Percentiles rank a stretch among this genome's conserved stretches.
Evolutionary conservation across 1,139 yeast genomes (phyloP).

Genomic region (Meyerozyma elateridarum): DNA sequence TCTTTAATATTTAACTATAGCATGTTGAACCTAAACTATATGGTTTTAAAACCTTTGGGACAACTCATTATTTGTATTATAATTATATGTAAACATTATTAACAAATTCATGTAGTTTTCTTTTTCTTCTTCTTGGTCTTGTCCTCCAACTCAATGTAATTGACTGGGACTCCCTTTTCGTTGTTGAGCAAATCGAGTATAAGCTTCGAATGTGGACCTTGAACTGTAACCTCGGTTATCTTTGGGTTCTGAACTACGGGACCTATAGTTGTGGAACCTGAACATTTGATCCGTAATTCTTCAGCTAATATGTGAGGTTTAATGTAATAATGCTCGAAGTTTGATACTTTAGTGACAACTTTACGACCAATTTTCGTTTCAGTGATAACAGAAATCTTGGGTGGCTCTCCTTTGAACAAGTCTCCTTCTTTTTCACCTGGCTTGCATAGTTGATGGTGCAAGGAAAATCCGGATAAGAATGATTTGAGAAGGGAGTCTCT

Average conservation of each 20-base stretch:
- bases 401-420: constrained; percentile 60
- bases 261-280: constrained; percentile 79
- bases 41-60: too few relatives aligned
- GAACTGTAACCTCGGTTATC: constrained; percentile 69
- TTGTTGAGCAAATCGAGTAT: constrained; percentile 51
- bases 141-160: constrained; percentile 66
- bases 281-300: constrained; percentile 72
- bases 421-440: constrained; percentile 40
- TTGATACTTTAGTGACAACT: constrained; percentile 65
- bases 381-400: constrained; percentile 61
- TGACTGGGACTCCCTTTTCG: constrained; percentile 60
- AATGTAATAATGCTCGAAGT: constrained; percentile 65
- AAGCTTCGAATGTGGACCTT: constrained; percentile 78
- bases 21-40: too few relatives aligned
- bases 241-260: constrained; percentile 52
- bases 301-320: constrained; percentile 63
- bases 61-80: constrained; percentile 3
- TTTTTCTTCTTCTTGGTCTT: constrained; percentile 56
- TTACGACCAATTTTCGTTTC: constrained; percentile 83
- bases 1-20: too few relatives aligned
- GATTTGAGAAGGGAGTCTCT: constrained; percentile 52
- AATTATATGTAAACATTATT: neutral
- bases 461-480: constrained; percentile 50
- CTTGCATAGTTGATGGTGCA: constrained; percentile 51
- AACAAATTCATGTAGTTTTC: constrained; percentile 16